Conservation (phyloP, 2,329 filamentous ascomycete genomes). For the Pseudocercospora cruenta region DNA sequence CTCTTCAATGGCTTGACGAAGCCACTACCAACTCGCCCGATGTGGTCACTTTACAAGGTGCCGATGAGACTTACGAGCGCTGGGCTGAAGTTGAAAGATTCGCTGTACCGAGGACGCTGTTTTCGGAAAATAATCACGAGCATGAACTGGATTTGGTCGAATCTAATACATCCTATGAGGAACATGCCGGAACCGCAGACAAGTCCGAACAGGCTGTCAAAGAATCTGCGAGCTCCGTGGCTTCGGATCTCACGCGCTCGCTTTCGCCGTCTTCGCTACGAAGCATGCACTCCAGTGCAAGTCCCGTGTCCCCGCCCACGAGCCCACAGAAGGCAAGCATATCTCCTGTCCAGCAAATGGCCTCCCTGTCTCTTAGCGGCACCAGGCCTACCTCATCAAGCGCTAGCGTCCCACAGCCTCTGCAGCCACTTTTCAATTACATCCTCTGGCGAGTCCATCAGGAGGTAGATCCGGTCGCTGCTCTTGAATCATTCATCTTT, state of each 20-base stretch:
- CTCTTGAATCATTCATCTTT: conserved; percentile 56
- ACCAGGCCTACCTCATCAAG: conserved; percentile 25
- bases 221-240: conserved; percentile 49
- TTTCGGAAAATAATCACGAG: conserved; percentile 52
- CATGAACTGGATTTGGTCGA: conserved; percentile 40
- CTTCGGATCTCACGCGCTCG: conserved; percentile 44
- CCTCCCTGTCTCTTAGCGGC: conserved; percentile 16
- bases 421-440: conserved; percentile 56
- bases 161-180: conserved; percentile 40
- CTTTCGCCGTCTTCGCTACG: conserved; percentile 46
- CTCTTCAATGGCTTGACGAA: conserved; percentile 56
- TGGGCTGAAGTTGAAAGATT: conserved; percentile 56
- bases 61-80: conserved; percentile 50
- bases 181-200: conserved; percentile 36
- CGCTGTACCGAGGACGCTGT: conserved; percentile 52
- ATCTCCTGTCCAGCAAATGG: conserved; percentile 27
- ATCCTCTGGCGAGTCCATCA: conserved; percentile 57
- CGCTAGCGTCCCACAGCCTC: conserved; percentile 43
- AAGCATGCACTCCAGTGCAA: conserved; percentile 42
- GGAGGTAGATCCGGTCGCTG: conserved; percentile 51
- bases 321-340: conserved; percentile 35
- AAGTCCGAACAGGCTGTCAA: conserved; percentile 37
- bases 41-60: conserved; percentile 52
- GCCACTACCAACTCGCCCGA: conserved; percentile 50
- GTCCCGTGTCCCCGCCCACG: conserved; percentile 38